phyloP scores from a whole-genome alignment of 2,329 filamentous ascomycete genomes.

The Aspergillus fischeri region DNA sequence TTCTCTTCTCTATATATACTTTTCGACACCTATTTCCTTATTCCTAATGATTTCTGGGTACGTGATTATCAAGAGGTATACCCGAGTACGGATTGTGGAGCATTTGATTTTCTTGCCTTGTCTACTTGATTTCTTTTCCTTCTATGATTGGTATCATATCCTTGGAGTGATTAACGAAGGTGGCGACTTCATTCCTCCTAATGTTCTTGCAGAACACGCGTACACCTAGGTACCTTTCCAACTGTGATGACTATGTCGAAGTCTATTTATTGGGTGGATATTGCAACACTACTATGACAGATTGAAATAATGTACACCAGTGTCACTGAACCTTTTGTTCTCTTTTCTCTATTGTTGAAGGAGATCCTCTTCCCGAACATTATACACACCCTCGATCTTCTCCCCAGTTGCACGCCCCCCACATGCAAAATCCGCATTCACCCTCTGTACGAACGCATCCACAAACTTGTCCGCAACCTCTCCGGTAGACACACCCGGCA shows the following conservation, averaged over 20 bases:
- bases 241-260: not conserved
- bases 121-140: not conserved
- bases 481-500: constrained; percentile 30
- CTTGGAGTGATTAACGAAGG: not conserved
- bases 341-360: not conserved
- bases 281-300: not conserved
- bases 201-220: not conserved
- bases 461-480: constrained; percentile 37
- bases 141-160: not conserved
- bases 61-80: constrained; percentile 1
- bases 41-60: constrained; percentile 12
- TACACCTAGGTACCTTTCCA: not conserved
- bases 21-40: constrained; percentile 7
- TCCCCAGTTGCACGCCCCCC: constrained; percentile 26
- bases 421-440: constrained; percentile 35
- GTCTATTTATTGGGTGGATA: not conserved
- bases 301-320: not conserved
- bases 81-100: not conserved
- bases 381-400: constrained; percentile 39
- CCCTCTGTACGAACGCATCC: constrained; percentile 33
- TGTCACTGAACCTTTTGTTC: not conserved
- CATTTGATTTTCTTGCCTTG: not conserved
- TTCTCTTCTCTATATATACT: constrained; percentile 20
- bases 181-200: not conserved
- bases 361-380: constrained; percentile 32